phyloP scores from a whole-genome alignment of 1,139 yeast genomes.

The Geotrichum carabidarum region DNA sequence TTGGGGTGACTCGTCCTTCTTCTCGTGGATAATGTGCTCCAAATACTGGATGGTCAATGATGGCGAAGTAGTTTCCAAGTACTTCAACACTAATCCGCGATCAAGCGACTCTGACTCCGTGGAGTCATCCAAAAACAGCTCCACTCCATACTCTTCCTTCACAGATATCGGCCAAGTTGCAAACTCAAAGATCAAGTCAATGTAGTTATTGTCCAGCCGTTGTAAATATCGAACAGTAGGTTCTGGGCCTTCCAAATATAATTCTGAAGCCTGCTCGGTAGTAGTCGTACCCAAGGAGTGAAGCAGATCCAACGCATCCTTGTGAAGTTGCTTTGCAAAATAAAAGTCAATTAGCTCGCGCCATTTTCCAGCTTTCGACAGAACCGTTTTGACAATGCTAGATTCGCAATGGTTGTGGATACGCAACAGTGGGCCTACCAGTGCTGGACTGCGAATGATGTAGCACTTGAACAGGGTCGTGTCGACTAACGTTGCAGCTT shows the following conservation, averaged over 20 bases:
- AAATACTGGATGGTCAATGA: slow-evolving; percentile 51
- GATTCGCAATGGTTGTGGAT: slow-evolving; percentile 59
- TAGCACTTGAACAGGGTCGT: slow-evolving; percentile 77
- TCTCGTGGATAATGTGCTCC: slow-evolving; percentile 52
- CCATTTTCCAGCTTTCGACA: slow-evolving; percentile 50
- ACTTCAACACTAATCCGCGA: slow-evolving; percentile 49
- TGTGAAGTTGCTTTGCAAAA: slow-evolving; percentile 57
- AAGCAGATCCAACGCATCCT: slow-evolving; percentile 62
- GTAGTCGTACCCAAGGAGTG: slow-evolving; percentile 28
- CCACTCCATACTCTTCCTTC: slow-evolving; percentile 42
- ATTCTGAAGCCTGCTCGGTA: slow-evolving; percentile 1
- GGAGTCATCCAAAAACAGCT: slow-evolving; percentile 64
- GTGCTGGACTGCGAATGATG: slow-evolving; percentile 57
- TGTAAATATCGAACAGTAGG: slow-evolving; percentile 62
- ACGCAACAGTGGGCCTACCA: slow-evolving; percentile 79
- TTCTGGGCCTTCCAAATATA: slow-evolving; percentile 39
- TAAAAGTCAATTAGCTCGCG: slow-evolving; percentile 78
- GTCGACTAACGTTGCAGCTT: slow-evolving; percentile 57
- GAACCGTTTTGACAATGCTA: slow-evolving; percentile 26
- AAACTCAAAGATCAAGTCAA: slow-evolving; percentile 56
- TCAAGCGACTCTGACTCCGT: slow-evolving; percentile 60
- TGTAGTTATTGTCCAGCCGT: slow-evolving; percentile 48
- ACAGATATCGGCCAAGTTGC: slow-evolving; percentile 51
- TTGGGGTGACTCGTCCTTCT: slow-evolving; percentile 43
- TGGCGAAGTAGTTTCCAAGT: slow-evolving; percentile 34